These are phyloP conservation scores for Hygrophoropsis aurantiaca DNA, from an alignment of 768 basidiomycete genomes.

Conservation along the genomic window DNA sequence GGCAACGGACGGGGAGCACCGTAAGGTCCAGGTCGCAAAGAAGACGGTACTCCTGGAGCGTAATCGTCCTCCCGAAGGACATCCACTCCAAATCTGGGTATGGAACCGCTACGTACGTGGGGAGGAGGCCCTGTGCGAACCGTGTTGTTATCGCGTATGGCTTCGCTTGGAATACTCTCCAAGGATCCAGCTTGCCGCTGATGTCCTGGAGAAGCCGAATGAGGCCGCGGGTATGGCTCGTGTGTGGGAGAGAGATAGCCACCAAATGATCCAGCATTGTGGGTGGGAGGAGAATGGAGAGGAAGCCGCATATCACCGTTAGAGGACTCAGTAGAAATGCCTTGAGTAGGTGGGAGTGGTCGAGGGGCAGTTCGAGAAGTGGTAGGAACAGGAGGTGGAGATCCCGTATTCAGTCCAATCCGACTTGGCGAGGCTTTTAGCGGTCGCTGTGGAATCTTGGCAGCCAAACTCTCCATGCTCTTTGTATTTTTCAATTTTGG, in stretches of 20 bases:
- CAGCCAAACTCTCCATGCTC: constrained; percentile 29
- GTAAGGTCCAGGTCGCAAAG: constrained; percentile 30
- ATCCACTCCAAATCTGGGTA: constrained; percentile 30
- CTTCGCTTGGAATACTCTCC: background rate
- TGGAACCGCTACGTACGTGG: constrained; percentile 23
- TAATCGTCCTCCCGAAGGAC: constrained; percentile 30
- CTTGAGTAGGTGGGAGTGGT: constrained; percentile 30
- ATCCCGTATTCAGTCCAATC: constrained; percentile 18
- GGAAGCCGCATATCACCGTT: constrained; percentile 21
- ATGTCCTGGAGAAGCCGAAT: constrained; percentile 48
- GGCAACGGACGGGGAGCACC: constrained; percentile 22
- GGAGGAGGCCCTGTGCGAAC: constrained; percentile 24
- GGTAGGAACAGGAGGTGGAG: constrained; percentile 12
- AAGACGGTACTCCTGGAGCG: constrained; percentile 19
- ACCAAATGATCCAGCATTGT: constrained; percentile 10
- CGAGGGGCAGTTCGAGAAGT: constrained; percentile 24
- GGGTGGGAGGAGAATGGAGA: constrained; percentile 15
- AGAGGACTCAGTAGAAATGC: constrained; percentile 14
- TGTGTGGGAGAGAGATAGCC: constrained; percentile 43
- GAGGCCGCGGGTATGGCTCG: constrained; percentile 64
- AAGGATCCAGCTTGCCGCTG: constrained; percentile 23
- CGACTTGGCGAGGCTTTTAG: constrained; percentile 32
- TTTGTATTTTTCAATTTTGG: constrained; percentile 23
- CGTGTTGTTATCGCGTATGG: constrained; percentile 26
- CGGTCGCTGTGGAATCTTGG: constrained; percentile 10